Base-by-base conservation (phyloP, 768 basidiomycete genomes). In the Mycena vitilis region DNA sequence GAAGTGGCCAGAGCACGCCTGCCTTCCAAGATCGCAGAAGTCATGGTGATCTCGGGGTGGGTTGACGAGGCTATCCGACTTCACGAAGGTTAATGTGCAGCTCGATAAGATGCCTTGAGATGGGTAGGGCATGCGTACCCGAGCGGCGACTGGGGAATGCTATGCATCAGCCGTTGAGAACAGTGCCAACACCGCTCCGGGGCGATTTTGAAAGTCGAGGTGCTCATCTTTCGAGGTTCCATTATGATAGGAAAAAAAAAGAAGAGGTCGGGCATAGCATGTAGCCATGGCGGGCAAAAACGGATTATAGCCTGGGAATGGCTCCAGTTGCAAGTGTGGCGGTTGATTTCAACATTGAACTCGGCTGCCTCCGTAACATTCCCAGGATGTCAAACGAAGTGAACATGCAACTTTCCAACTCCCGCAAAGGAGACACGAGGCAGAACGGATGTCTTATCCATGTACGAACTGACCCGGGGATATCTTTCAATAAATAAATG, bases 41-140 rank as follows among this genome's bases (percentile, higher is more conserved):
- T 40, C 40, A 15, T 11, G 54, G 54, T 13, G 54, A 56, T 56
- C 54, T 56, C 54, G 54, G 54, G 40, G 38, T 7, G 9, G 37
- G 5, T 13, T 4, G 54, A 40, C 10, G 54, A 56, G n/a, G 38
- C 38, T 22, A 40, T 56, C 5, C n/a, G 54, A 11, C 6, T 37
- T 37, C 36, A 55, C 20, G 37, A 38, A 38, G 36, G 13, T 22
- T 3, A 16, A n/a, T 16, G 16, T 23, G 3, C 5, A 16, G 37
- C 37, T 40, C 13, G 23, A 54, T n/a, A 11, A 5, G 6, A 11
- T 0, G 30, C 30, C 30, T 30, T 30, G 30, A 30, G 30, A 15
- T n/a, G 12, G 20, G 20, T 36, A 20, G 53, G 18, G 37, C 53
- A 37, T 5, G n/a, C 22, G 1, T 25, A 7, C 16, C 54, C 38